A percentile compares a stretch with the other conserved stretches of the same genome.
These are phyloP conservation scores for Diplodia sapinea DNA, from an alignment of 2,329 filamentous ascomycete species.

Conservation along the genomic window DNA sequence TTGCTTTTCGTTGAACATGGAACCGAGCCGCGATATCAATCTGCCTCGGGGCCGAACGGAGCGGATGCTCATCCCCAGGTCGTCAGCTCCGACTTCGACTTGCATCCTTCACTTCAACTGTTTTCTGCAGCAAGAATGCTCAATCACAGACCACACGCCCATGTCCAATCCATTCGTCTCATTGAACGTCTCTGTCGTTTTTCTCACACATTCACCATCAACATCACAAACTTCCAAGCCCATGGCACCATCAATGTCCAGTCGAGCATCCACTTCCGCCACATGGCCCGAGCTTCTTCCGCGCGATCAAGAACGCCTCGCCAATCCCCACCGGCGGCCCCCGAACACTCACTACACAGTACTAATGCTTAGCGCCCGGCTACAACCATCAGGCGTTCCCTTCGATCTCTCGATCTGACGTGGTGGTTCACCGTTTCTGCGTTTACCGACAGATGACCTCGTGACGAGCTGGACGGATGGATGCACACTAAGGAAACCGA, in stretches of 20 bases:
- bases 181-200: background rate
- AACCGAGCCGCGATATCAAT: conserved; percentile 2
- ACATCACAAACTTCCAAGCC: background rate
- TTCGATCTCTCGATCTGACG: background rate
- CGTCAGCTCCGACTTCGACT: background rate
- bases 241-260: background rate
- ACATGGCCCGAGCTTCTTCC: background rate
- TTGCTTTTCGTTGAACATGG: background rate
- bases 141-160: background rate
- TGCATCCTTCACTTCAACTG: background rate
- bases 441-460: background rate
- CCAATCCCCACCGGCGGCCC: background rate
- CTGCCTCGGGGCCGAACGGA: background rate
- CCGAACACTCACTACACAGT: background rate
- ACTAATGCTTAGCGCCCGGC: background rate
- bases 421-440: background rate
- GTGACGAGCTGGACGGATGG: background rate
- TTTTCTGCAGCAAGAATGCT: background rate
- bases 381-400: background rate
- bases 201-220: background rate
- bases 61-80: background rate
- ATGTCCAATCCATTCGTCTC: background rate
- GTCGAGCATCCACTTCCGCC: background rate
- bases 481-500: background rate
- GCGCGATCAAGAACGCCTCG: background rate